These are phyloP conservation scores for Cucurbita moschata DNA, from an alignment of 306 rosid genomes.

Conservation along the genomic window DNA sequence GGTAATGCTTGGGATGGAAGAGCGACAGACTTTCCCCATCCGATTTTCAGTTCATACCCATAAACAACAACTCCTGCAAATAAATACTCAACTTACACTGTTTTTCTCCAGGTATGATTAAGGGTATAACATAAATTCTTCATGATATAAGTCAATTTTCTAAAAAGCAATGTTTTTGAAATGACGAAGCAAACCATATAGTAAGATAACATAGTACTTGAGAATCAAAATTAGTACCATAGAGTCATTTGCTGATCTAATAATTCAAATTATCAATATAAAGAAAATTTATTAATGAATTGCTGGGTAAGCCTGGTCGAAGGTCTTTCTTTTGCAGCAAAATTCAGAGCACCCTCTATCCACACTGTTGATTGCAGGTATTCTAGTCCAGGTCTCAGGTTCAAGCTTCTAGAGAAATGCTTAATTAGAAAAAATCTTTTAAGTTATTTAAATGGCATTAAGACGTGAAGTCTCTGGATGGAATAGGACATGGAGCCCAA, in stretches of 20 bases:
- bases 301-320: neutral
- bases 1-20: conserved; percentile 98
- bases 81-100: conserved; percentile 4
- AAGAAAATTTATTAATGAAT: neutral
- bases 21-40: conserved; percentile 98
- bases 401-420: neutral
- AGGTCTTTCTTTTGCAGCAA: neutral
- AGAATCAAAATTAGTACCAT: neutral
- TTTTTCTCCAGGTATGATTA: neutral
- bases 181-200: neutral
- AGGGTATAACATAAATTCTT: neutral
- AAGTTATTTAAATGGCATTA: neutral
- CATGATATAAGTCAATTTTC: neutral
- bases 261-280: neutral
- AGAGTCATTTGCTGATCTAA: neutral
- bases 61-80: conserved; percentile 94
- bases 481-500: neutral
- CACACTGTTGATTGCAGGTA: neutral
- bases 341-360: neutral
- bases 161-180: neutral
- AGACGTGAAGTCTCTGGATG: neutral
- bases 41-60: conserved; percentile 94
- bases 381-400: neutral
- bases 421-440: neutral
- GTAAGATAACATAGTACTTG: neutral